Base-by-base conservation (phyloP, 2,329 filamentous ascomycete species). In the Aureobasidium sp. region DNA sequence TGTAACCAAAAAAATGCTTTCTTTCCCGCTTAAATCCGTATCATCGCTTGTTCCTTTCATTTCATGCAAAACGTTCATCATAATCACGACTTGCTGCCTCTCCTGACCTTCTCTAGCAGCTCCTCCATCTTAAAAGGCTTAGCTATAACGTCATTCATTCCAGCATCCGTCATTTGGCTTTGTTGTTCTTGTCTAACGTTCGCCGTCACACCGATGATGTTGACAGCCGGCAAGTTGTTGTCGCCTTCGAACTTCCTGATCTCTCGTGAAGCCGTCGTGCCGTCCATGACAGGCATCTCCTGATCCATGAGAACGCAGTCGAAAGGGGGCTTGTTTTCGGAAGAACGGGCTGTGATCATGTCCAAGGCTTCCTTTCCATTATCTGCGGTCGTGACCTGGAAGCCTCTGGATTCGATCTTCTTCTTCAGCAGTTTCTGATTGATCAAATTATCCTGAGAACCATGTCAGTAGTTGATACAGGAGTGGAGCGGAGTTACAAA, bases 91-190 rank as follows among this genome's bases (percentile, higher is more conserved):
- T 59, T 49, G 45, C 45, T 59, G 5, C 30, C 30, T 27, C 36
- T 53, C 3, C 59, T 55, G 1, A 61, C 44, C 42, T 54, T 58
- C 4, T 51, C 37, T 47, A 72, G 65, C 67, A 72, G 62, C 2
- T 71, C 69, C 25, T 71, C 67, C 39, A 72, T 69, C 59, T 68
- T 71, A 62, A 71, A 72, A 3, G 70, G 70, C 61, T 72, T 72
- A 8, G 63, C 66, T 6, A 72, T 66, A 8, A 71, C 67, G 47
- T 68, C 68, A 61, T 72, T 68, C 71, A 74, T 73, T 9, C 72
- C 72, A 21, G 64, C 64, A 21, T 66, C 55, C 7, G 67, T 42
- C 70, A 72, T 72, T 37, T 68, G 66, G 6, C 70, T 62, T 44
- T 68, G 65, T 55, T 74, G 72, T 45, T 68, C 71, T 10, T 66